phyloP scores from a whole-genome alignment of 1,284 basidiomycete genomes.

The Leccinum insolens region DNA sequence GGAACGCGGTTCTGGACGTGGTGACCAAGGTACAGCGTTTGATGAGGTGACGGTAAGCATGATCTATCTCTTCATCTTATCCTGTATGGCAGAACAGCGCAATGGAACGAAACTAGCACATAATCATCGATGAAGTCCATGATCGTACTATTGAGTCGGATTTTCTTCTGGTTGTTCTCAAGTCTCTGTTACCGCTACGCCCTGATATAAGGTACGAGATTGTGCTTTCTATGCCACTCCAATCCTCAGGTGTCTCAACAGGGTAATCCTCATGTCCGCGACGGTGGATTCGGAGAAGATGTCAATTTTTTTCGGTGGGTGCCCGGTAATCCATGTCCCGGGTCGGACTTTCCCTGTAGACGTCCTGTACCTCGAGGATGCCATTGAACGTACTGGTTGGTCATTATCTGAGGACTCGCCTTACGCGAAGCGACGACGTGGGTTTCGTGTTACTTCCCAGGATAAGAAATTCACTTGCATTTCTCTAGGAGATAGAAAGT shows the following conservation, averaged over 20 bases:
- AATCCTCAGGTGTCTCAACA: slow-evolving; percentile 33
- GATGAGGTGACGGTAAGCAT: slow-evolving; percentile 86
- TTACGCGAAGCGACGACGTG: slow-evolving; percentile 74
- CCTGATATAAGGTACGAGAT: slow-evolving; percentile 76
- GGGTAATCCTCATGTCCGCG: slow-evolving; percentile 97
- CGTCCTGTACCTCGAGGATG: slow-evolving; percentile 89
- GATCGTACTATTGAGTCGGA: slow-evolving; percentile 98
- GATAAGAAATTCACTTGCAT: slow-evolving; percentile 5
- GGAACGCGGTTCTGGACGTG: slow-evolving; percentile 73
- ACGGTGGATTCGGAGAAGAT: slow-evolving; percentile 96
- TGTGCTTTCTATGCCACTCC: neutral
- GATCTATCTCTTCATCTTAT: neutral
- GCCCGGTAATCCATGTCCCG: slow-evolving; percentile 88
- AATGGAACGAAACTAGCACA: slow-evolving; percentile 28
- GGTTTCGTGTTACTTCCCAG: slow-evolving; percentile 26
- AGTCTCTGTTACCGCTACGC: slow-evolving; percentile 81
- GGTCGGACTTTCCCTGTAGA: slow-evolving; percentile 98
- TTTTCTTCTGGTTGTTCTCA: slow-evolving; percentile 94
- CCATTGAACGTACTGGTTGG: slow-evolving; percentile 86
- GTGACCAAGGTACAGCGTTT: slow-evolving; percentile 77
- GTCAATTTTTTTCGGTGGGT: slow-evolving; percentile 90
- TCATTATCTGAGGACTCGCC: slow-evolving; percentile 82
- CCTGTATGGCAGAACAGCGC: slow-evolving; percentile 4
- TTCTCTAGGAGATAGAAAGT: slow-evolving; percentile 60
- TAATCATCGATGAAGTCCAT: slow-evolving; percentile 85